Evolutionary conservation across 1,284 basidiomycete genomes (phyloP), one percentile per base, ranked within the genome.

Genomic region (Rhizoctonia solani): DNA sequence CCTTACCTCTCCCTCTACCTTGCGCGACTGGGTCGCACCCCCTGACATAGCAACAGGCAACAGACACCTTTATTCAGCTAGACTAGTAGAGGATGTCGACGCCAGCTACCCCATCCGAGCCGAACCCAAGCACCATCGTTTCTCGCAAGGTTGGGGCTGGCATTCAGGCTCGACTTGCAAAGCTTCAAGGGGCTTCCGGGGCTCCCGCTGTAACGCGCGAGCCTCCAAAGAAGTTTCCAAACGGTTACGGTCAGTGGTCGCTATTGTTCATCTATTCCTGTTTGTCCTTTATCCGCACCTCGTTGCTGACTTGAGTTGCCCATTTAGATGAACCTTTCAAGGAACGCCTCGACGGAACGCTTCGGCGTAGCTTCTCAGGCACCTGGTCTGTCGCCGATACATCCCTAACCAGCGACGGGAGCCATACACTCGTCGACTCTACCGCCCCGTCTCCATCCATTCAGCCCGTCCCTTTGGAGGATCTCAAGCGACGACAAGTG

Each of bases 61-160:
- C n/a, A n/a, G n/a, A n/a, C n/a, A n/a, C n/a, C n/a, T n/a, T n/a
- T n/a, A n/a, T n/a, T n/a, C n/a, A n/a, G n/a, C n/a, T n/a, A n/a
- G n/a, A n/a, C n/a, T n/a, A n/a, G n/a, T n/a, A n/a, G n/a, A n/a
- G n/a, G n/a, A n/a, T n/a, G n/a, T n/a, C n/a, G 14, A 37, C 46
- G 9, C 9, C 6, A 11, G 21, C 56, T 49, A n/a, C 46, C 9
- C 37, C 39, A 19, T 19, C 41, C 9, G 56, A 44, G 21, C 30
- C 44, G 14, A 61, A 46, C 46, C 56, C 56, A 1, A 49, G 56
- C n/a, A n/a, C n/a, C 21, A 61, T 61, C 4, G 56, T 61, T 27
- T 61, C 56, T 19, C 56, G 56, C n/a, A 61, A 49, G 32, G 56
- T 61, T 23, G 56, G 56, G 1, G 56, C 56, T 9, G 56, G 56